phyloP scores from a whole-genome alignment of 2,329 filamentous ascomycete species.

The Fusarium brevicatenulatum region DNA sequence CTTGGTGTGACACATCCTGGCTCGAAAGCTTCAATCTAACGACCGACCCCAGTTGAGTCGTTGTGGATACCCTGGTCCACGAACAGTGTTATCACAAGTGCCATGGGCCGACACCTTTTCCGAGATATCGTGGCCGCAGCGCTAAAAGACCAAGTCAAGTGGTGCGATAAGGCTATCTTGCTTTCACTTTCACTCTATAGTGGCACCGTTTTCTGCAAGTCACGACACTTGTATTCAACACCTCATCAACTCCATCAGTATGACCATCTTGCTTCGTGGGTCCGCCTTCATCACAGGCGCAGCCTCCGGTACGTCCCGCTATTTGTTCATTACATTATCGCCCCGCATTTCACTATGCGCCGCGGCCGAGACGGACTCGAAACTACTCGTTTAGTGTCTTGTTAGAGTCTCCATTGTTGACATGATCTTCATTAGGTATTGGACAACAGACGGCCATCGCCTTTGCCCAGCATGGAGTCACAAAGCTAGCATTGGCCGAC shows the following conservation, averaged over 20 bases:
- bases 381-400: not conserved
- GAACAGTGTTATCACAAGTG: not conserved
- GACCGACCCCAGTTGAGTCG: conserved; percentile 1
- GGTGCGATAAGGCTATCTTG: not conserved
- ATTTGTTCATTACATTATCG: not conserved
- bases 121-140: not conserved
- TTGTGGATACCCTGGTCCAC: conserved; percentile 20
- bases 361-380: not conserved
- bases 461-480: conserved; percentile 60
- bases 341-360: conserved; percentile 6
- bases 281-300: conserved; percentile 61
- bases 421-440: conserved; percentile 53
- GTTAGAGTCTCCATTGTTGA: not conserved
- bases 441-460: conserved; percentile 58
- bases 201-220: not conserved
- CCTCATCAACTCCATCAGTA: conserved; percentile 27
- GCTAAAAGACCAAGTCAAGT: not conserved
- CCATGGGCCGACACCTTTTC: conserved; percentile 17
- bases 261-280: conserved; percentile 55
- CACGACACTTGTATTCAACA: not conserved
- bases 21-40: conserved; percentile 32
- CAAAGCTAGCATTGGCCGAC: conserved; percentile 58
- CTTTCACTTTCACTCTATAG: not conserved
- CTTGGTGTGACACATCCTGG: conserved; percentile 24
- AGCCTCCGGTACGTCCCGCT: conserved; percentile 53